A percentile compares a stretch with the other conserved stretches of the same genome.
Evolutionary conservation across 306 rosid species (phyloP).

Genomic region (Cyclanthera cordifolia): DNA sequence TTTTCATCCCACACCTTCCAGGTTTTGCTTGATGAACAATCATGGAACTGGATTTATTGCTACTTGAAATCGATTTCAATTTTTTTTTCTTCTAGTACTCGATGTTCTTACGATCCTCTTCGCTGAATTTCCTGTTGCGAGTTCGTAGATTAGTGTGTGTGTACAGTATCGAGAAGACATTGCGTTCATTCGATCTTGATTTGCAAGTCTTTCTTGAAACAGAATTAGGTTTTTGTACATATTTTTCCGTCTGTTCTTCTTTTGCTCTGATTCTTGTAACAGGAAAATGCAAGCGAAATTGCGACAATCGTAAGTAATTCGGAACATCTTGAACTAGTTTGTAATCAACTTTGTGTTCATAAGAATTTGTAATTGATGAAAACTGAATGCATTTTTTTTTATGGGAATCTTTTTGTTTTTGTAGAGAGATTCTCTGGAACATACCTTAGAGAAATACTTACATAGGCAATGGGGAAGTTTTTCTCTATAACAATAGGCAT

Average conservation of each 20-base stretch:
- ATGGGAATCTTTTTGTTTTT: background rate
- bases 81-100: background rate
- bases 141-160: background rate
- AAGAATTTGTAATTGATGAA: background rate
- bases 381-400: background rate
- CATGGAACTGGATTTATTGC: slow-evolving; percentile 2
- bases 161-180: background rate
- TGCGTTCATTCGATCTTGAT: background rate
- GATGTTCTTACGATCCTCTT: background rate
- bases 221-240: background rate
- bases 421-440: too few species aligned
- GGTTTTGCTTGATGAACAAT: slow-evolving; percentile 17
- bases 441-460: too few species aligned
- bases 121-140: slow-evolving; percentile 1
- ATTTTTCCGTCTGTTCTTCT: background rate
- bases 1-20: slow-evolving; percentile 23
- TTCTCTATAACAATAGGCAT: too few species aligned
- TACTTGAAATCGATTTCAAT: slow-evolving; percentile 9
- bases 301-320: background rate
- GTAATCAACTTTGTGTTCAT: background rate
- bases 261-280: background rate
- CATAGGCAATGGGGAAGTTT: too few species aligned
- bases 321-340: background rate
- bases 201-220: background rate
- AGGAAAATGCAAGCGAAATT: background rate